Conservation (phyloP, 192 early-diverging fungal genomes). For the Podila epigama region DNA sequence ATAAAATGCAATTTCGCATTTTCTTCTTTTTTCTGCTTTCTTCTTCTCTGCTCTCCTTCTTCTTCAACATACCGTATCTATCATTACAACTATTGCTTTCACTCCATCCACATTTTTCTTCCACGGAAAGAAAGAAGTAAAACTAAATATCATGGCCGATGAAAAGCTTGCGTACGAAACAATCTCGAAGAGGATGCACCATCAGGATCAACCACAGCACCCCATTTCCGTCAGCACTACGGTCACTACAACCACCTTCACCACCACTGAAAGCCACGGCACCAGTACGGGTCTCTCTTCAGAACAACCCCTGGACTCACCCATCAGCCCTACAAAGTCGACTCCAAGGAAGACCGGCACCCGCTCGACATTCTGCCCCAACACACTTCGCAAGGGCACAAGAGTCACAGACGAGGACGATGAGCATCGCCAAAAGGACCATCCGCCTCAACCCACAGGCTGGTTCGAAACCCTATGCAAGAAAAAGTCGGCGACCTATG, state of each 20-base stretch:
- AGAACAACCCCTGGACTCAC: neutral
- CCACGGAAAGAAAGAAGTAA: neutral
- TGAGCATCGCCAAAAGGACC: slow-evolving; percentile 1
- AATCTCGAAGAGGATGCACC: neutral
- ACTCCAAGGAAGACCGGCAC: slow-evolving; percentile 33
- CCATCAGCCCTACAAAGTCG: slow-evolving; percentile 11
- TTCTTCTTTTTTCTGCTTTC: neutral
- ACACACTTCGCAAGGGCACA: slow-evolving; percentile 11
- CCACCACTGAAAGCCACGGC: neutral
- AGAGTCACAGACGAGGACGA: slow-evolving; percentile 21
- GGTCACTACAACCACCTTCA: neutral
- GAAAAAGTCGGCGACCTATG: slow-evolving; percentile 26
- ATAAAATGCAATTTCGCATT: no score
- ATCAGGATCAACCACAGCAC: slow-evolving; percentile 6
- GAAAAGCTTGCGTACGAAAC: neutral
- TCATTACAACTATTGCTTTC: no score
- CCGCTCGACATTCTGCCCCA: slow-evolving; percentile 42
- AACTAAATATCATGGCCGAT: slow-evolving; percentile 10
- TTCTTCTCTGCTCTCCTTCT: neutral
- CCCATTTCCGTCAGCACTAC: slow-evolving; percentile 5
- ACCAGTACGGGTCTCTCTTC: neutral
- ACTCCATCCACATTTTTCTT: neutral
- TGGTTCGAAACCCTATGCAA: slow-evolving; percentile 22
- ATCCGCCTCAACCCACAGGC: slow-evolving; percentile 10
- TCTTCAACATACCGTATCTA: neutral